Percentiles rank a stretch among this genome's conserved stretches.
These are phyloP conservation scores for Paragyromitra xinjiangensis DNA, from an alignment of 495 filamentous ascomycete species.

Conservation along the genomic window DNA sequence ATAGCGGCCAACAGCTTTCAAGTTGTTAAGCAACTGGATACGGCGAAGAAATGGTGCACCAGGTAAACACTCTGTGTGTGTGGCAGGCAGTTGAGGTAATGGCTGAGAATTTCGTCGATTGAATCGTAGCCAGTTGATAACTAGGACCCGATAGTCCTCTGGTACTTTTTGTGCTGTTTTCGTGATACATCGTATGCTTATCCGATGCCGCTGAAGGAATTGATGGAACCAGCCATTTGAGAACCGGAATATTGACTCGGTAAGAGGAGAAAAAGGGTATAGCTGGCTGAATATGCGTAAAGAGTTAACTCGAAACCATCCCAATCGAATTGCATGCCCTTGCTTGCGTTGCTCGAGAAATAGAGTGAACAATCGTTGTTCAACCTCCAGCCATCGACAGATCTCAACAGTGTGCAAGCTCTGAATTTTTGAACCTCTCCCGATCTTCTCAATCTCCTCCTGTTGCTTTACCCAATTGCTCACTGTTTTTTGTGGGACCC, in stretches of 20 bases:
- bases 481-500: slow-evolving; percentile 6
- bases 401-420: neutral
- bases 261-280: neutral
- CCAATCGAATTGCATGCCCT: neutral
- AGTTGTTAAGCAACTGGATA: neutral
- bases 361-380: neutral
- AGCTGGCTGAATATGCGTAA: neutral
- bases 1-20: neutral
- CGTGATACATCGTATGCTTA: neutral
- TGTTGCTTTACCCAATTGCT: slow-evolving; percentile 14
- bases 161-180: slow-evolving; percentile 9
- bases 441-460: neutral
- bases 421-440: neutral
- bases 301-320: neutral
- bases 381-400: neutral
- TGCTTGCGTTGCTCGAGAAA: neutral
- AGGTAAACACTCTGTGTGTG: neutral
- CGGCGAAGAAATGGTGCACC: neutral
- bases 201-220: neutral
- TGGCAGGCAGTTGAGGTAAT: neutral
- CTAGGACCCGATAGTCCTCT: neutral
- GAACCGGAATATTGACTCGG: neutral
- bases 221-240: neutral
- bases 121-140: slow-evolving; percentile 5
- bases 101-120: slow-evolving; percentile 13